Percentiles rank a stretch among this genome's conserved stretches.
Conservation (phyloP, 345 rosid species). For the Odontarrhena argentea region DNA sequence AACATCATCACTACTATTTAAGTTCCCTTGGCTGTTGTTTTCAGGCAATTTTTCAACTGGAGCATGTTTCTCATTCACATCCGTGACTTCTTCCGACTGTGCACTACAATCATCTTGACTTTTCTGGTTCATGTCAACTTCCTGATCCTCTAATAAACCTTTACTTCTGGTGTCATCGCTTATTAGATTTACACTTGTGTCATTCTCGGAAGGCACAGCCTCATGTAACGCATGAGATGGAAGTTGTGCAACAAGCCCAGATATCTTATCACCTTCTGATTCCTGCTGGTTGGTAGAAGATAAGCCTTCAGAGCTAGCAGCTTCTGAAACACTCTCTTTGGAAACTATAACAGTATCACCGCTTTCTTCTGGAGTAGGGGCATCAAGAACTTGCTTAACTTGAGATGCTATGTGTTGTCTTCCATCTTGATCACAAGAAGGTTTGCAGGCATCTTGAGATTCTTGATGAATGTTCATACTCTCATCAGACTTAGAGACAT, state of each 20-base stretch:
- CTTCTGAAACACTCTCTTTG: conserved; percentile 34
- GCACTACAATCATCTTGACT: conserved; percentile 26
- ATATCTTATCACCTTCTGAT: conserved; percentile 32
- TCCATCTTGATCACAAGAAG: conserved; percentile 35
- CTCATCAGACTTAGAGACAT: conserved; percentile 33
- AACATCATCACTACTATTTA: conserved; percentile 25
- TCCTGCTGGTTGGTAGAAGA: conserved; percentile 42
- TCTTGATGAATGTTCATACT: conserved; percentile 32
- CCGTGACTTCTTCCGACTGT: conserved; percentile 24
- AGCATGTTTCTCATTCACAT: conserved; percentile 25
- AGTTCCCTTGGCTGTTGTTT: conserved; percentile 20
- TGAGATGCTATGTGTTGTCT: conserved; percentile 33
- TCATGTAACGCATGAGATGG: conserved; percentile 33
- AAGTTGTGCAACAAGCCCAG: conserved; percentile 37
- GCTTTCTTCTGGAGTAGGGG: conserved; percentile 41
- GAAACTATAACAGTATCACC: conserved; percentile 33
- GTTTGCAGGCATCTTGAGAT: conserved; percentile 34
- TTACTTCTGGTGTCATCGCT: conserved; percentile 16
- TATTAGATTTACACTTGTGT: conserved; percentile 19
- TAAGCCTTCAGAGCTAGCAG: conserved; percentile 32
- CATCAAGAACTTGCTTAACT: conserved; percentile 33
- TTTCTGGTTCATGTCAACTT: conserved; percentile 18
- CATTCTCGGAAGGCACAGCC: conserved; percentile 34
- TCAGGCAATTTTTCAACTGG: conserved; percentile 27
- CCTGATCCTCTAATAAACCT: conserved; percentile 27